Percentiles rank a stretch among this genome's conserved stretches.
These are phyloP conservation scores for Mycena pura DNA, from an alignment of 768 basidiomycete genomes.

Conservation along the genomic window DNA sequence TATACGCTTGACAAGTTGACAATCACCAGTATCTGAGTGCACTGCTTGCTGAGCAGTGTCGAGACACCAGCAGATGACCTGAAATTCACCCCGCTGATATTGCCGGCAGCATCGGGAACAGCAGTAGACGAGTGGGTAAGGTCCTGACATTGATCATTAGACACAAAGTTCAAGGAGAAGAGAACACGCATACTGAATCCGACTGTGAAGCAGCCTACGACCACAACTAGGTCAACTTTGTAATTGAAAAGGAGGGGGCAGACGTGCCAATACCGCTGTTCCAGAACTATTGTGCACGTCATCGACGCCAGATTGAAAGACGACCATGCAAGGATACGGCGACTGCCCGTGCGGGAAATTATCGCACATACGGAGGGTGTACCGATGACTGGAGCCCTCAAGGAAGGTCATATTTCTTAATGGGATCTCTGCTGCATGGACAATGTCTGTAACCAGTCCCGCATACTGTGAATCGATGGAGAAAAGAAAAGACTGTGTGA, in stretches of 20 bases:
- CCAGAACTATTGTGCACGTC: not conserved
- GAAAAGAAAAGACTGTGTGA: slow-evolving; percentile 56
- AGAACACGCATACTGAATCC: not conserved
- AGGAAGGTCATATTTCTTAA: slow-evolving; percentile 44
- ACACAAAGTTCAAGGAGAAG: too few species aligned
- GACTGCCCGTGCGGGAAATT: slow-evolving; percentile 47
- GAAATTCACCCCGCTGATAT: slow-evolving; percentile 36
- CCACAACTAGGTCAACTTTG: too few species aligned
- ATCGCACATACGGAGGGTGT: slow-evolving; percentile 49
- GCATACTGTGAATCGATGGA: slow-evolving; percentile 50
- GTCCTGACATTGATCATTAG: slow-evolving; percentile 1
- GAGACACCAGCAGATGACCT: slow-evolving; percentile 14
- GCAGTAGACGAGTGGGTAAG: not conserved
- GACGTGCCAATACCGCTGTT: slow-evolving; percentile 5
- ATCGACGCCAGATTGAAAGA: slow-evolving; percentile 39
- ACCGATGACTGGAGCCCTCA: slow-evolving; percentile 35
- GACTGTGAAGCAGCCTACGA: slow-evolving; percentile 2
- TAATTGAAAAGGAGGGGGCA: not conserved
- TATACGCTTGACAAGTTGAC: too few species aligned
- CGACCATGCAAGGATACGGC: slow-evolving; percentile 39
- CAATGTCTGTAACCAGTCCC: slow-evolving; percentile 44
- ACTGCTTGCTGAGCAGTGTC: slow-evolving; percentile 43
- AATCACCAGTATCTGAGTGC: slow-evolving; percentile 50
- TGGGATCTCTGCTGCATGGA: slow-evolving; percentile 43
- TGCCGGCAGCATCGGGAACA: not conserved